Percentiles rank a stretch among this genome's conserved stretches.
phyloP scores from a whole-genome alignment of 2,329 filamentous ascomycete species.

The Diplodia scrobiculata region DNA sequence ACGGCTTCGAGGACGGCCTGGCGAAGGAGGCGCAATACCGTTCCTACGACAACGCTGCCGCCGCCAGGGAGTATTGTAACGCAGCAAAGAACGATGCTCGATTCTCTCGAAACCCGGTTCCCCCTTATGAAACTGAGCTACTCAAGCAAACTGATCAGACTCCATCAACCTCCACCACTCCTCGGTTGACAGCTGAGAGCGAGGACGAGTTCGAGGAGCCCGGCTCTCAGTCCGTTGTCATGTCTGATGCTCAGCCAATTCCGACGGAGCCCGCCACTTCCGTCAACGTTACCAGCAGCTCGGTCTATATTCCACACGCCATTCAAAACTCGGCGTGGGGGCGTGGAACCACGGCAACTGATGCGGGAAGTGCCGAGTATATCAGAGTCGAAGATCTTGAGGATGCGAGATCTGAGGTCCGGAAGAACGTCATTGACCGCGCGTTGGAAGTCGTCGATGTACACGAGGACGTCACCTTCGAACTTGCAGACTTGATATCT shows the following conservation, averaged over 20 bases:
- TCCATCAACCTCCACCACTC: slow-evolving; percentile 13
- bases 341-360: not conserved
- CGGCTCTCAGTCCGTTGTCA: slow-evolving; percentile 44
- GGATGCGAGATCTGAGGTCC: slow-evolving; percentile 69
- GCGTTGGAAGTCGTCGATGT: slow-evolving; percentile 87
- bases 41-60: slow-evolving; percentile 65
- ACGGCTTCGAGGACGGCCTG: slow-evolving; percentile 59
- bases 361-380: slow-evolving; percentile 36
- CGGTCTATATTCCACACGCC: slow-evolving; percentile 16
- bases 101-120: slow-evolving; percentile 68
- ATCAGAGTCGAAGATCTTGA: slow-evolving; percentile 79
- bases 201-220: slow-evolving; percentile 36
- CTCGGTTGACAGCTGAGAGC: slow-evolving; percentile 11
- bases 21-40: slow-evolving; percentile 80
- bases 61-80: slow-evolving; percentile 73
- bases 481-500: slow-evolving; percentile 82
- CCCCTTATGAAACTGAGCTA: slow-evolving; percentile 48
- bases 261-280: not conserved
- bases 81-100: slow-evolving; percentile 61
- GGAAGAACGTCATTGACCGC: slow-evolving; percentile 79
- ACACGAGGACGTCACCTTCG: slow-evolving; percentile 85
- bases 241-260: slow-evolving; percentile 40
- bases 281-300: not conserved
- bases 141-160: slow-evolving; percentile 31
- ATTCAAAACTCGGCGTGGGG: slow-evolving; percentile 6